phyloP scores from a whole-genome alignment of 1,139 yeast genomes.

The Hemisphaericaspora xylofermentans region DNA sequence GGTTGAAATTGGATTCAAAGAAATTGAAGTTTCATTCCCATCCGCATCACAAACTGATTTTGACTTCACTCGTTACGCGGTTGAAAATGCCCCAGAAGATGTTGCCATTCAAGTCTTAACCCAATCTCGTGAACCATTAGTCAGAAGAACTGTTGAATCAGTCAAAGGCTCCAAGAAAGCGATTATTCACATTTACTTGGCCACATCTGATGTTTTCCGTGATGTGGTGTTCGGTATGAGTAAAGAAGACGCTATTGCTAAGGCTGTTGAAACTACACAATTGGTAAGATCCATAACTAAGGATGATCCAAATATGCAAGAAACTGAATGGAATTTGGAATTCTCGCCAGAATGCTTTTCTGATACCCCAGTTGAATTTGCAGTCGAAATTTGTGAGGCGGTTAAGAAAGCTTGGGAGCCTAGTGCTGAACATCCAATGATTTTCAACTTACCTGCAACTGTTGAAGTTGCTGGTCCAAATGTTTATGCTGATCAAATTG shows the following conservation, averaged over 20 bases:
- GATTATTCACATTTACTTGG: constrained; percentile 85
- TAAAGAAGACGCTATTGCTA: constrained; percentile 70
- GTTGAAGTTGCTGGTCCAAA: constrained; percentile 95
- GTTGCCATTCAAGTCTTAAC: constrained; percentile 89
- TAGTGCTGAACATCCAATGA: constrained; percentile 74
- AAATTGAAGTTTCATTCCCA: constrained; percentile 95
- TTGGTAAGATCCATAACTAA: constrained; percentile 82
- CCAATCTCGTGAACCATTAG: constrained; percentile 89
- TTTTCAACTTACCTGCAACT: constrained; percentile 97
- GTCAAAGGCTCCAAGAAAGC: constrained; percentile 88
- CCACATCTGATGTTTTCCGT: constrained; percentile 88
- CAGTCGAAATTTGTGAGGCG: constrained; percentile 89
- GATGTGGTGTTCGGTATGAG: constrained; percentile 88
- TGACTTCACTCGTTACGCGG: constrained; percentile 91
- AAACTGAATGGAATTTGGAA: constrained; percentile 85
- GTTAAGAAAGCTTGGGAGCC: constrained; percentile 95
- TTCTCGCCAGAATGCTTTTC: constrained; percentile 95
- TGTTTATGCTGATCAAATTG: constrained; percentile 94
- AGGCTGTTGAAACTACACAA: constrained; percentile 82
- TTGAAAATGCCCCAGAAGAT: constrained; percentile 89
- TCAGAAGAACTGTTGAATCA: constrained; percentile 85
- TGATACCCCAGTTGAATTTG: constrained; percentile 83
- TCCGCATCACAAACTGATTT: constrained; percentile 95
- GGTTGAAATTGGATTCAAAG: constrained; percentile 90
- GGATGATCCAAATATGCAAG: constrained; percentile 73